Evolutionary conservation across 805 yeast genomes (phyloP).

Genomic region (Candida succiphila): DNA sequence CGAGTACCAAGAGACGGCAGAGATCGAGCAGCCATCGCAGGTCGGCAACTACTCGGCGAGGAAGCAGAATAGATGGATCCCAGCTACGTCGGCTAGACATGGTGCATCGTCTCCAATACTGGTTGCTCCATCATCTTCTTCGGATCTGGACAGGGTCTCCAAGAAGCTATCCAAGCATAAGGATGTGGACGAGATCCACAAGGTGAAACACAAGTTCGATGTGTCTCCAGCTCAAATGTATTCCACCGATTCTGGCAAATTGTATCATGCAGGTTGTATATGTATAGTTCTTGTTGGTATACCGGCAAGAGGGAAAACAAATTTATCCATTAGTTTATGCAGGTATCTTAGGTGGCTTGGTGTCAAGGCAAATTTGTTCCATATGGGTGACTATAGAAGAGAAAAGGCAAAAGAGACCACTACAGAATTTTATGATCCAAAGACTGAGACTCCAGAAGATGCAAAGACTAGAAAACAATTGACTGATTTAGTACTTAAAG

Average conservation of each 20-base stretch:
- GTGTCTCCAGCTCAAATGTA: constrained; percentile 89
- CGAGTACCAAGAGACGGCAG: constrained; percentile 17
- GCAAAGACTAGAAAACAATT: constrained; percentile 45
- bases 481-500: constrained; percentile 54
- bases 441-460: constrained; percentile 36
- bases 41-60: constrained; percentile 50
- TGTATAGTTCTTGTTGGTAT: constrained; percentile 83
- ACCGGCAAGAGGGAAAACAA: constrained; percentile 95
- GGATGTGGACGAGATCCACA: constrained; percentile 57
- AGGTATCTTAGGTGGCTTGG: constrained; percentile 95
- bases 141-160: constrained; percentile 3
- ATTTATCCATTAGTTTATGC: constrained; percentile 82
- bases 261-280: constrained; percentile 93
- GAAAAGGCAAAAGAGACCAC: constrained; percentile 41
- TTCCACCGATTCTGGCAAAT: constrained; percentile 83
- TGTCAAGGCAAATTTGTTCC: constrained; percentile 84
- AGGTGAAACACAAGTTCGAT: constrained; percentile 46
- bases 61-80: constrained; percentile 40
- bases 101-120: constrained; percentile 5
- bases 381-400: constrained; percentile 85
- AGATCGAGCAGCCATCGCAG: constrained; percentile 30
- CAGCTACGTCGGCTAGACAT: constrained; percentile 5
- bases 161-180: constrained; percentile 4
- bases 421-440: constrained; percentile 59
- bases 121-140: constrained; percentile 7